Evolutionary conservation across 2,329 filamentous ascomycete species (phyloP), one percentile per base, ranked within the genome.

Genomic region (Dothideomycetes sp.): DNA sequence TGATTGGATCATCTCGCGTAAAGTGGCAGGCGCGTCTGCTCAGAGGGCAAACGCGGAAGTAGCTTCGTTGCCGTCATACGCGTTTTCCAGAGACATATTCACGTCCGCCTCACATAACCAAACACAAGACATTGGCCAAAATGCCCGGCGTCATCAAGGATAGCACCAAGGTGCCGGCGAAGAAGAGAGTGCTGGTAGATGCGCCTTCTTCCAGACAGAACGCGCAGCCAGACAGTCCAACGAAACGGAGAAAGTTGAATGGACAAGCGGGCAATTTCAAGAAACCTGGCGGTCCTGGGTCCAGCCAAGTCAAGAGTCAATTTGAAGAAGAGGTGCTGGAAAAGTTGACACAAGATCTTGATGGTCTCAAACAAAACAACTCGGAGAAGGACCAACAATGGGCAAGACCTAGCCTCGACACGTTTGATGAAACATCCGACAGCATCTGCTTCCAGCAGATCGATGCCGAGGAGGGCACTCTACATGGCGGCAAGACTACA

Each of bases 261-360:
- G 59, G 62, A 42, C 67, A 73, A 18, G 65, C 69, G 10, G 66
- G 69, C 22, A 71, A 72, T 43, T 71, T 83, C 51, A 75, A 73
- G 41, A 73, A 76, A 41, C 80, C 80, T 3, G 74, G 82, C 50
- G 74, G 73, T 48, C 59, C 78, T 45, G 71, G 75, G 47, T 89
- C 83, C 1, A 88, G 75, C 51, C 85, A 88, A 61, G 76, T 76
- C 12, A 95, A 94, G 67, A 94, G 87, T 59, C 76, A 82, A 41
- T 98, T 98, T 59, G 91, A 96, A 63, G 81, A 83, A 44, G 87
- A 95, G 58, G 85, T 94, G 2, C 72, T 98, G 47, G 89, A 95
- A 70, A 94, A 94, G 68, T 76, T 98, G 63, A 91, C 86, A 47
- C 89, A 96, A 63, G 87, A 95, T 57, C 88, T 96, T 47, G 81